Evolutionary conservation across 2,329 filamentous ascomycete species (phyloP).

Genomic region (Colletotrichum chlorophyti): DNA sequence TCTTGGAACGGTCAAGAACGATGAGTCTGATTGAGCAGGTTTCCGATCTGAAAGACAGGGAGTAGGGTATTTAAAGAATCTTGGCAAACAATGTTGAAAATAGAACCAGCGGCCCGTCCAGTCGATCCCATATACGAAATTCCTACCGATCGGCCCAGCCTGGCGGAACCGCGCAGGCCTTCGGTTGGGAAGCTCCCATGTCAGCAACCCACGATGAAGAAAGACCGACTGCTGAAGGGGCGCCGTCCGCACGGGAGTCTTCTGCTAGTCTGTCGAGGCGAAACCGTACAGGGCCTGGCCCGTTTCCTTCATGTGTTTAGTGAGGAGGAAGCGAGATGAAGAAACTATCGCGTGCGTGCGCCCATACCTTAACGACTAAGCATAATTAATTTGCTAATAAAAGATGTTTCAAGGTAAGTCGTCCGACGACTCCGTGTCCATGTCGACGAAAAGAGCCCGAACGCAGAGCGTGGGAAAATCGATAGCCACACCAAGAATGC

Average conservation of each 20-base stretch:
- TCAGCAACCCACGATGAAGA: neutral
- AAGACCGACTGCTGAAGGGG: neutral
- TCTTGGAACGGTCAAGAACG: neutral
- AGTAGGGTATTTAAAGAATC: slow-evolving; percentile 17
- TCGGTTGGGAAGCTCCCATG: neutral
- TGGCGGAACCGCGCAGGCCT: neutral
- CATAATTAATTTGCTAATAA: too few species aligned
- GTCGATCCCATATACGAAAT: neutral
- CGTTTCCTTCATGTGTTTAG: neutral
- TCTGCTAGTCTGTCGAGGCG: neutral
- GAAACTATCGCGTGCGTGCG: too few species aligned
- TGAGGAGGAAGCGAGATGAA: too few species aligned
- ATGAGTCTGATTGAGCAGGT: slow-evolving; percentile 11
- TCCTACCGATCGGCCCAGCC: neutral
- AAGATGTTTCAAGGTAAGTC: too few species aligned
- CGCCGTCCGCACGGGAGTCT: neutral
- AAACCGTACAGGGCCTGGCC: neutral
- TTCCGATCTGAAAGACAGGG: neutral
- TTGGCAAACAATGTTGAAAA: neutral
- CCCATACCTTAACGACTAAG: too few species aligned
- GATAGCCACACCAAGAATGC: too few species aligned
- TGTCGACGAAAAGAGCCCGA: too few species aligned
- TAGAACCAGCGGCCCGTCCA: neutral
- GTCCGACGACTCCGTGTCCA: too few species aligned
- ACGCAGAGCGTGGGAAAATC: too few species aligned